Evolutionary conservation across 805 yeast genomes (phyloP), one percentile per base, ranked within the genome.

Genomic region (Blastobotrys robertii): DNA sequence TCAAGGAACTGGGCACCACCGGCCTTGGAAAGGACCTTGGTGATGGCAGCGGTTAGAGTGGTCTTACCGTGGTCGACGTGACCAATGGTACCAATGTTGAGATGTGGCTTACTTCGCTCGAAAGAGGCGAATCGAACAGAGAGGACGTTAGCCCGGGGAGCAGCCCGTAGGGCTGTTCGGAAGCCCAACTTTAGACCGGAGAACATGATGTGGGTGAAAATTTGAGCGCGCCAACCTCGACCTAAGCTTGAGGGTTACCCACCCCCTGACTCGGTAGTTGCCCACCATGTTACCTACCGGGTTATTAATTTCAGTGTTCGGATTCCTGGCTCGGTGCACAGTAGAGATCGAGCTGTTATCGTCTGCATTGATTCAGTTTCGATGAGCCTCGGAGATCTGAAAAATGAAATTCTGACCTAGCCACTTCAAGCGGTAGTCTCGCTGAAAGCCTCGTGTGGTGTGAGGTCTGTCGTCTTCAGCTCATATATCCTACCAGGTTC

Each of bases 1-100:
- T 92, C 97, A 70, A 87, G 74, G 76, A 92, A 90, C 58, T 70
- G 73, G 52, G 97, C 97, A 64, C 94, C 95, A 60, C 96, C 97
- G 58, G 74, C 73, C 57, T 74, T 78, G 41, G 97, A 74, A 51
- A 90, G 74, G 47, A 85, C 88, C 74, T 92, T 90, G 70, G 97
- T 90, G 74, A 90, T 88, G 59, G 97, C 97, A 53, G 97, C 98
- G 48, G 98, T 92, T 63, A 90, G 75, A 44, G 97, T 88, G 58
- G 97, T 88, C 72, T 90, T 90, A 68, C 98, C 98, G 70, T 90
- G 97, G 73, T 19, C 25, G 6, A 19, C 25, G 25, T 19, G 25
- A 19, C 25, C 25, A 19, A 19, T 90, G 64, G 97, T 90, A 72
- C 97, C 98, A 56, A 90, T 76, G 70, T 90, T 90, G 56, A 90